These are phyloP conservation scores for Globisporangium camurandrum DNA, from an alignment of 352 stramenopile species.

Conservation along the genomic window DNA sequence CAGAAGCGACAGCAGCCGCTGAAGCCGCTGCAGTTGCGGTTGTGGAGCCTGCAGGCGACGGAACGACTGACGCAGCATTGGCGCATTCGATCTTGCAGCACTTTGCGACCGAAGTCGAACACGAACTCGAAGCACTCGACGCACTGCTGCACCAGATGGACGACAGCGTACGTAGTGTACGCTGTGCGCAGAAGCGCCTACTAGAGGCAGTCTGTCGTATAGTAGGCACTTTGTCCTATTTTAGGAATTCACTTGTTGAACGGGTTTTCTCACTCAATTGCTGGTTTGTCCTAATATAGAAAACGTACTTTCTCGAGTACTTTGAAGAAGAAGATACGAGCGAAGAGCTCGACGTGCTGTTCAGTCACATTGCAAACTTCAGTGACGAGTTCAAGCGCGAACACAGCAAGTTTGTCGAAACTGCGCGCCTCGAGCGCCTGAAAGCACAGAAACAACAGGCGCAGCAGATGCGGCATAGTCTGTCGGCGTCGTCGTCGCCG, in stretches of 20 bases:
- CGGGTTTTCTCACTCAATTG: neutral
- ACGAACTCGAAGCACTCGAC: conserved; percentile 44
- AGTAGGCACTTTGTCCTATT: neutral
- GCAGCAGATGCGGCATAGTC: conserved; percentile 10
- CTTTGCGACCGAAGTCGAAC: conserved; percentile 56
- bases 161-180: conserved; percentile 35
- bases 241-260: neutral
- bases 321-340: conserved; percentile 79
- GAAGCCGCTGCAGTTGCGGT: too few relatives aligned
- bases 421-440: conserved; percentile 18
- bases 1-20: conserved; percentile 35
- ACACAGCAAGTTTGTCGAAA: conserved; percentile 57
- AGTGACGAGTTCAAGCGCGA: conserved; percentile 65
- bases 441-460: conserved; percentile 18
- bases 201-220: too few relatives aligned
- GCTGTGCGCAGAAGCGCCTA: too few relatives aligned
- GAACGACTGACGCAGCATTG: conserved; percentile 35
- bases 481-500: conserved; percentile 7
- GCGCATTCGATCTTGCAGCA: conserved; percentile 42
- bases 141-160: conserved; percentile 42
- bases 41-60: too few relatives aligned
- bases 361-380: conserved; percentile 70
- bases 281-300: conserved; percentile 19
- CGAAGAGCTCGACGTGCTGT: conserved; percentile 68
- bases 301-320: conserved; percentile 70